Percentiles rank a stretch among this genome's conserved stretches.
Conservation (phyloP, 768 basidiomycete genomes). For the Tulasnella sp. region DNA sequence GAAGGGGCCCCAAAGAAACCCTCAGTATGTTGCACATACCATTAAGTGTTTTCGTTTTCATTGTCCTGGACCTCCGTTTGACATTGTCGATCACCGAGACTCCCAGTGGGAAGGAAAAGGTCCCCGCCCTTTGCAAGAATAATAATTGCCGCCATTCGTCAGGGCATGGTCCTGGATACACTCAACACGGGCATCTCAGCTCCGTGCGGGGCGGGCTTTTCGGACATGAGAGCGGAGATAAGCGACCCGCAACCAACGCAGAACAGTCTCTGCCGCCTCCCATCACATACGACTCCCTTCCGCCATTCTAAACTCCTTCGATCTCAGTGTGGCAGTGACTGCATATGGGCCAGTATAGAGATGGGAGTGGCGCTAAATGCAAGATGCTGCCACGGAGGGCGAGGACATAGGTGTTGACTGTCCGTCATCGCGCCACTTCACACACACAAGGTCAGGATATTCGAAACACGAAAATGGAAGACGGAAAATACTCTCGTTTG, state of each 20-base stretch:
- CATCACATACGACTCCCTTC: neutral
- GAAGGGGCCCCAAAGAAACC: too few relatives aligned
- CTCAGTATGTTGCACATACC: too few relatives aligned
- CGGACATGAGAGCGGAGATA: neutral
- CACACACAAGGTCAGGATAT: too few relatives aligned
- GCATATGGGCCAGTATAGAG: neutral
- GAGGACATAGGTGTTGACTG: too few relatives aligned
- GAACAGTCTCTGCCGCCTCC: neutral
- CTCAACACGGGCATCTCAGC: neutral
- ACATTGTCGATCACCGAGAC: neutral
- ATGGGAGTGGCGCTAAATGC: neutral
- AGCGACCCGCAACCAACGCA: neutral
- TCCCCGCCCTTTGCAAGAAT: neutral
- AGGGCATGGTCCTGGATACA: neutral
- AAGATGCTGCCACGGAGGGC: neutral
- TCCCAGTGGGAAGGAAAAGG: neutral
- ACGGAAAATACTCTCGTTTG: too few relatives aligned
- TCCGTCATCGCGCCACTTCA: too few relatives aligned
- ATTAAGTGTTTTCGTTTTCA: too few relatives aligned
- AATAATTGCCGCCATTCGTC: neutral
- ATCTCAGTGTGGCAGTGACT: neutral
- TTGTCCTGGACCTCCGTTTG: neutral
- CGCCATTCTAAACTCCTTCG: neutral
- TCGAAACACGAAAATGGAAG: too few relatives aligned
- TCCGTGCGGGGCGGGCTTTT: too few relatives aligned